Conservation (phyloP, 2,329 filamentous ascomycete genomes). For the Hypoxylon sp. region DNA sequence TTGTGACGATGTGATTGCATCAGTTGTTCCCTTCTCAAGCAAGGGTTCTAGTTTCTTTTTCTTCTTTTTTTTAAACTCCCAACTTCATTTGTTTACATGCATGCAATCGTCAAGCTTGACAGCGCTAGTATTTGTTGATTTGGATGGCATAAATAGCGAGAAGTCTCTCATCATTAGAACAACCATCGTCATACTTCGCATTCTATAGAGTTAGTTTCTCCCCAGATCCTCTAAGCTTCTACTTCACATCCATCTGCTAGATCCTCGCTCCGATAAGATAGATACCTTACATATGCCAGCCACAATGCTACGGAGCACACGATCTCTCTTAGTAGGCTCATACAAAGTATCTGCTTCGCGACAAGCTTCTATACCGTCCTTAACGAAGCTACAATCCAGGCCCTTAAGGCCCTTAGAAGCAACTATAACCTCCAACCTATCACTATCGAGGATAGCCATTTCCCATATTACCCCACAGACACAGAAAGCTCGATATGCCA, state of each 20-base stretch:
- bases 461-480: conserved; percentile 31
- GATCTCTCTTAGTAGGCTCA: conserved; percentile 46
- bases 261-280: not conserved
- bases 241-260: not conserved
- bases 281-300: not conserved
- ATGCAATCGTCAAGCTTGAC: not conserved
- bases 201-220: not conserved
- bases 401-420: conserved; percentile 16
- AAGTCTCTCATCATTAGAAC: conserved; percentile 6
- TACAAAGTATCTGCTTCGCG: conserved; percentile 38
- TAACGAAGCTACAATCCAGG: conserved; percentile 12
- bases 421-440: conserved; percentile 2
- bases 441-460: conserved; percentile 12
- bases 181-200: not conserved
- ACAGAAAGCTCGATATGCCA: conserved; percentile 50
- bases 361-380: conserved; percentile 32
- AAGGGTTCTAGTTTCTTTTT: not conserved
- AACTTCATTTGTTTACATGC: conserved; percentile 9
- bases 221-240: not conserved
- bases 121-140: not conserved
- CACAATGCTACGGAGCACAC: conserved; percentile 52
- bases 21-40: conserved; percentile 29
- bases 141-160: not conserved
- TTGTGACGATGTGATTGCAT: conserved; percentile 38
- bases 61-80: not conserved